phyloP scores from a whole-genome alignment of 768 basidiomycete species.

The Lactifluus hygrophoroides region DNA sequence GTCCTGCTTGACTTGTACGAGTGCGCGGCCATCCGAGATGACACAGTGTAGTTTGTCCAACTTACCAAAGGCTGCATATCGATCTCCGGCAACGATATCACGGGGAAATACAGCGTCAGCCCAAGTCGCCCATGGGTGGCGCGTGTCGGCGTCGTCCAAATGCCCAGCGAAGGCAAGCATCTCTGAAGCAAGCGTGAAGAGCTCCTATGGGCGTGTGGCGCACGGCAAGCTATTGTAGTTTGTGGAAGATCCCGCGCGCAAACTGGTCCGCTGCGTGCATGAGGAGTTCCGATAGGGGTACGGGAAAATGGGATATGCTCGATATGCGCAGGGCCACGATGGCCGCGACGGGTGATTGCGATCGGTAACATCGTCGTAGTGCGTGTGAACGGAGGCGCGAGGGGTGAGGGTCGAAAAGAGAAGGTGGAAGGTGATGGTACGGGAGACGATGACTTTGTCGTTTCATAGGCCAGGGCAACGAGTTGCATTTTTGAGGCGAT shows the following conservation, averaged over 20 bases:
- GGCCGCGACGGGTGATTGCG: slow-evolving; percentile 40
- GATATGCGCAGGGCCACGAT: slow-evolving; percentile 44
- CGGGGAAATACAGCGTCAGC: slow-evolving; percentile 46
- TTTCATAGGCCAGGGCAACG: slow-evolving; percentile 49
- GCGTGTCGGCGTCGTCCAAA: slow-evolving; percentile 35
- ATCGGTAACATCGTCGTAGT: slow-evolving; percentile 10
- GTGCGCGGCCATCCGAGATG: too few species aligned
- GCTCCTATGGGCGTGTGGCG: slow-evolving; percentile 44
- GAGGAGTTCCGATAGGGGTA: slow-evolving; percentile 44
- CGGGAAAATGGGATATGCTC: slow-evolving; percentile 36
- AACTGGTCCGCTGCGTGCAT: slow-evolving; percentile 61
- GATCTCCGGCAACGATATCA: slow-evolving; percentile 10
- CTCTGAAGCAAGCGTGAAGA: slow-evolving; percentile 55
- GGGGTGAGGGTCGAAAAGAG: too few species aligned
- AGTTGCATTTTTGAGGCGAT: slow-evolving; percentile 46
- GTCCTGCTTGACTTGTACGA: too few species aligned
- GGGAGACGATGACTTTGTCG: slow-evolving; percentile 19
- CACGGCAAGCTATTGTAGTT: slow-evolving; percentile 43
- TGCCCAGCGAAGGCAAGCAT: slow-evolving; percentile 54
- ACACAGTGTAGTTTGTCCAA: too few species aligned
- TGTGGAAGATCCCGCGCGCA: slow-evolving; percentile 59
- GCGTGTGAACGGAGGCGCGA: not conserved
- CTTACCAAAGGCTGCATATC: slow-evolving; percentile 22
- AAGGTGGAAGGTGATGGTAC: slow-evolving; percentile 22
- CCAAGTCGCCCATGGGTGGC: slow-evolving; percentile 51